Evolutionary conservation across 495 filamentous ascomycete genomes (phyloP).

Genomic region (Clohesyomyces aquaticus): DNA sequence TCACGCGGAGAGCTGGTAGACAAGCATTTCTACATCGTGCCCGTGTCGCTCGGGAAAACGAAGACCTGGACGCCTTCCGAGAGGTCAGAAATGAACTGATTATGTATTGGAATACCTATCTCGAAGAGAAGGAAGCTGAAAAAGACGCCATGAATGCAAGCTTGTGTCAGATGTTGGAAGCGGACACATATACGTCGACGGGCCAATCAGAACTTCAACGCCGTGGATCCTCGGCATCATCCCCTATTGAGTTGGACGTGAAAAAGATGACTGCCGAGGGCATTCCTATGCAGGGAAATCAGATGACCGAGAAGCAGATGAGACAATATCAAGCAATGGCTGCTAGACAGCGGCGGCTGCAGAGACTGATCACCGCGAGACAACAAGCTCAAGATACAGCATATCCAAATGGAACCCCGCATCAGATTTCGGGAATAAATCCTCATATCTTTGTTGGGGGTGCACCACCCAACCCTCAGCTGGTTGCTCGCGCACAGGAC

Average conservation of each 20-base stretch:
- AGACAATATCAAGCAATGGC: neutral
- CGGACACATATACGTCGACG: slow-evolving; percentile 25
- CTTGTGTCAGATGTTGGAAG: slow-evolving; percentile 27
- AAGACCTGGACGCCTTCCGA: slow-evolving; percentile 32
- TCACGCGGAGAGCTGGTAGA: slow-evolving; percentile 12
- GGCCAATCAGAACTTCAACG: slow-evolving; percentile 2
- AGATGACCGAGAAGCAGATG: neutral
- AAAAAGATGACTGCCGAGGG: slow-evolving; percentile 18
- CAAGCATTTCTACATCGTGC: slow-evolving; percentile 35
- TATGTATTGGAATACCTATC: slow-evolving; percentile 32
- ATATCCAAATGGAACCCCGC: neutral
- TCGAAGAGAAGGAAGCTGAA: slow-evolving; percentile 30
- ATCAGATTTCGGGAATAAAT: neutral
- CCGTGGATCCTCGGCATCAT: slow-evolving; percentile 2
- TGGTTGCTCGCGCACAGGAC: neutral
- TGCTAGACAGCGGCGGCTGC: neutral
- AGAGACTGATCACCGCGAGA: neutral
- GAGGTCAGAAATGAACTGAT: slow-evolving; percentile 37
- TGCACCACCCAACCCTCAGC: neutral
- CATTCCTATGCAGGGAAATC: slow-evolving; percentile 22
- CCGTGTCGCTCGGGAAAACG: slow-evolving; percentile 36
- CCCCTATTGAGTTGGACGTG: neutral
- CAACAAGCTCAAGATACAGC: slow-evolving; percentile 6
- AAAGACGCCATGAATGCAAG: slow-evolving; percentile 19
- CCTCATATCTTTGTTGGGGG: neutral